Evolutionary conservation across 1,284 basidiomycete genomes (phyloP), one percentile per base, ranked within the genome.

Genomic region (Boletus sp.): DNA sequence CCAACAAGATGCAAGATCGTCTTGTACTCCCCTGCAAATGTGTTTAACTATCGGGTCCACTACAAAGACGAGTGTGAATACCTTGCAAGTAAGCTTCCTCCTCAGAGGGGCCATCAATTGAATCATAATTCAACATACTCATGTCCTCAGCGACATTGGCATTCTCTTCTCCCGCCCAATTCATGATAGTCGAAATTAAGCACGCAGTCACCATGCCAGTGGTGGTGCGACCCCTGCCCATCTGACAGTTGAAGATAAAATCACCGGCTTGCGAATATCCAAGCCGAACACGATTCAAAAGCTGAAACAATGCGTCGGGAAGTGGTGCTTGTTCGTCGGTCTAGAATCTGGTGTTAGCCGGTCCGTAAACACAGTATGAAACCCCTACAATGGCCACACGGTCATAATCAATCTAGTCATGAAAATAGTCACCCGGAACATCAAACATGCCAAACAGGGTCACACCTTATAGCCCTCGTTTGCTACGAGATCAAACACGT

Each of bases 271-370:
- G 70, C 1, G 77, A 67, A 35, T 91, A 67, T 8, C 87, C 87
- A 5, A 71, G 68, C 30, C 74, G 76, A 5, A 96, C 79, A 19
- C 93, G 81, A 27, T 82, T 77, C 25, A 94, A 75, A 36, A 98
- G 74, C 47, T 87, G 82, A 29, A 80, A 82, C 26, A 96, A 77
- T 6, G 91, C 91, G 33, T 77, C 85, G 0, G 94, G 94, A 13
- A 97, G 74, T 2, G 94, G 94, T 0, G 94, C 92, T 72, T 95
- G 94, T 67, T 97, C 94, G 61, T 97, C 94, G 12, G 93, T 97
- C 91, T 93, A 63, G 2, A 48, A 49, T 33, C 36, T n/a, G 14
- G 22, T 16, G 38, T 63, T 25, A 57, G 48, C 36, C 14, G 9
- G 13, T 30, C 13, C 12, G 32, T 20, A 41, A 40, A 36, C 22